These are phyloP conservation scores for Salix arbutifolia DNA, from an alignment of 345 rosid genomes.

Conservation along the genomic window DNA sequence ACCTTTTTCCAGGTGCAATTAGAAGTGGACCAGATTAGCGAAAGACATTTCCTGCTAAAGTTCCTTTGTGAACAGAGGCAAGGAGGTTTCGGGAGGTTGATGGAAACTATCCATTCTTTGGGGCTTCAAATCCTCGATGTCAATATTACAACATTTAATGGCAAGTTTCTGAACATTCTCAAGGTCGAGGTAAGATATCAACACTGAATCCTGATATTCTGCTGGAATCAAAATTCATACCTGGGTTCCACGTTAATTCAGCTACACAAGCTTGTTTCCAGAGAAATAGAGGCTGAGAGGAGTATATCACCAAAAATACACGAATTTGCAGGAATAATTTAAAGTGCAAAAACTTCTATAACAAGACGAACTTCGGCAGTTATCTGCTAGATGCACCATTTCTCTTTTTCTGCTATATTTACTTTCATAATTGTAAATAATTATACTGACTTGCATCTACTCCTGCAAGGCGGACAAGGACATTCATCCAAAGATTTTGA, in stretches of 20 bases:
- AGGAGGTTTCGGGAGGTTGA: constrained; percentile 57
- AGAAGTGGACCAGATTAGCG: constrained; percentile 52
- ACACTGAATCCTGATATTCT: not conserved
- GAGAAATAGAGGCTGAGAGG: not conserved
- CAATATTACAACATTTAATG: constrained; percentile 54
- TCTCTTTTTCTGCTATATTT: not conserved
- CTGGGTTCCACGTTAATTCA: not conserved
- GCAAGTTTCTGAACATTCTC: constrained; percentile 49
- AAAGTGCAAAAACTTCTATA: too few relatives aligned
- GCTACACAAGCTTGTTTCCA: not conserved
- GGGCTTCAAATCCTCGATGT: constrained; percentile 63
- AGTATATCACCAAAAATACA: too few relatives aligned
- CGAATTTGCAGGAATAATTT: too few relatives aligned
- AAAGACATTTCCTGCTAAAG: constrained; percentile 51
- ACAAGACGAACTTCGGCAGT: not conserved
- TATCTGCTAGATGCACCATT: not conserved
- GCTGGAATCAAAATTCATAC: not conserved
- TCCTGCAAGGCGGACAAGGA: constrained; percentile 28
- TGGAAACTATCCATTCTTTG: constrained; percentile 50
- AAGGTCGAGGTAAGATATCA: constrained; percentile 53
- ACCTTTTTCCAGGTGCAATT: constrained; percentile 41
- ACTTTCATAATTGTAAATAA: not conserved
- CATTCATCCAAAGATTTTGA: constrained; percentile 31
- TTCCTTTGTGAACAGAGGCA: constrained; percentile 34
- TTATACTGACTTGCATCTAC: constrained; percentile 1